Conservation (phyloP, 768 basidiomycete genomes). For the Lyophyllum decastes region DNA sequence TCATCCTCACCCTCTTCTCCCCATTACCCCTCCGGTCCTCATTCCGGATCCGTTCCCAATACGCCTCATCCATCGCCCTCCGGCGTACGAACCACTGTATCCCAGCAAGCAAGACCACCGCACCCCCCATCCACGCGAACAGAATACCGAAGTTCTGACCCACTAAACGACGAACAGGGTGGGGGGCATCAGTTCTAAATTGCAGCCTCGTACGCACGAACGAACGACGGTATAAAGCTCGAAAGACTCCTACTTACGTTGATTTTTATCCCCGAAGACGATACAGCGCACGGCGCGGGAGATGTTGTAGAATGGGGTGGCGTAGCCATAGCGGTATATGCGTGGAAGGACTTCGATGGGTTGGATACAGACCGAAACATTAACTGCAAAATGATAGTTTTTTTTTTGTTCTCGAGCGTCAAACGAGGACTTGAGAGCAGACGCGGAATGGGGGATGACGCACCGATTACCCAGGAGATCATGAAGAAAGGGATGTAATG, state of each 20-base stretch:
- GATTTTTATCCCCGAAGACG: conserved; percentile 63
- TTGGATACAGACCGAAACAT: conserved; percentile 60
- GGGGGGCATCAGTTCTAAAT: background rate
- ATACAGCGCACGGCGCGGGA: conserved; percentile 60
- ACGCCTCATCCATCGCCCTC: conserved; percentile 11
- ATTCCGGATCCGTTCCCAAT: background rate
- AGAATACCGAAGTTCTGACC: conserved; percentile 65
- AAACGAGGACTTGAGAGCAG: too few species aligned
- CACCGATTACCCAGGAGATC: conserved; percentile 69
- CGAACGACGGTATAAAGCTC: too few species aligned
- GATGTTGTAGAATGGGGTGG: conserved; percentile 73
- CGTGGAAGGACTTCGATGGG: conserved; percentile 61
- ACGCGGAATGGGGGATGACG: conserved; percentile 12
- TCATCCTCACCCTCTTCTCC: background rate
- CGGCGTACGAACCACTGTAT: conserved; percentile 45
- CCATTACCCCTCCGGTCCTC: background rate
- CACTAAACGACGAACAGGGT: conserved; percentile 35
- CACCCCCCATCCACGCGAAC: conserved; percentile 55
- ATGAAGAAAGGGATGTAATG: conserved; percentile 66
- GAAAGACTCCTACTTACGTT: background rate
- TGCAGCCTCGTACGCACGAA: background rate
- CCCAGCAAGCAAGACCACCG: conserved; percentile 51
- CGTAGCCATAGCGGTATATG: conserved; percentile 69
- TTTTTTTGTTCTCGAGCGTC: too few species aligned
- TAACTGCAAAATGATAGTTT: too few species aligned